Evolutionary conservation across 202 grass and related monocot genomes (phyloP).

Genomic region (Saccharum hybrid): DNA sequence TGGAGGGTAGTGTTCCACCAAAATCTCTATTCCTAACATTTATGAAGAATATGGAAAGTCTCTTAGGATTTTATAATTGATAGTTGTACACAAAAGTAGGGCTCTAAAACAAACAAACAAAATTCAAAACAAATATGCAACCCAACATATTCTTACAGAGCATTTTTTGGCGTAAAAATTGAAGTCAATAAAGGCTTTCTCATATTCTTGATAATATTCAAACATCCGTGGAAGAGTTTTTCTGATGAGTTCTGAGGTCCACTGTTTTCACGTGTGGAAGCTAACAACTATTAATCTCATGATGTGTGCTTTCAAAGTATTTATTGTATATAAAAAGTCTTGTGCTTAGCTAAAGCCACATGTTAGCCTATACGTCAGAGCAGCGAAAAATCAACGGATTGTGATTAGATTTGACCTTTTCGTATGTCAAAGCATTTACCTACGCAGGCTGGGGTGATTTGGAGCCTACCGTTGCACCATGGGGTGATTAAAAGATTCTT

Average conservation of each 20-base stretch:
- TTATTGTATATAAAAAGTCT: no score
- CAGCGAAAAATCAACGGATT: not conserved
- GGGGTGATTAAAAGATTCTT: no score
- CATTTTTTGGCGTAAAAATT: not conserved
- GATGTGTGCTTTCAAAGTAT: not conserved
- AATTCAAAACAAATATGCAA: no score
- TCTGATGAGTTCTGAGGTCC: not conserved
- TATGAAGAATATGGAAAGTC: no score
- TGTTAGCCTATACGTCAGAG: not conserved
- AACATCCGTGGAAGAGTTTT: not conserved
- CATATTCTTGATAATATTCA: not conserved
- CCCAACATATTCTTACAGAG: not conserved
- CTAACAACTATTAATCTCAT: not conserved
- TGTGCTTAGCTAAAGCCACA: not conserved
- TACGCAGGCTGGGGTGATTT: no score
- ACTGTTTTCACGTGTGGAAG: not conserved
- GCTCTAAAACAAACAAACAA: no score
- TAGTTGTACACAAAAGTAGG: no score
- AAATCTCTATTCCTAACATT: no score
- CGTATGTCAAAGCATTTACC: not conserved
- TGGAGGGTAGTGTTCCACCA: no score
- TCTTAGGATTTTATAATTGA: no score
- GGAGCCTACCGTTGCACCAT: no score
- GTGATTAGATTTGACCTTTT: not conserved
- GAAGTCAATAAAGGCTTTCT: not conserved